Conservation (phyloP, 176 grass and related monocot genomes). For the Zoysia pacifica region DNA sequence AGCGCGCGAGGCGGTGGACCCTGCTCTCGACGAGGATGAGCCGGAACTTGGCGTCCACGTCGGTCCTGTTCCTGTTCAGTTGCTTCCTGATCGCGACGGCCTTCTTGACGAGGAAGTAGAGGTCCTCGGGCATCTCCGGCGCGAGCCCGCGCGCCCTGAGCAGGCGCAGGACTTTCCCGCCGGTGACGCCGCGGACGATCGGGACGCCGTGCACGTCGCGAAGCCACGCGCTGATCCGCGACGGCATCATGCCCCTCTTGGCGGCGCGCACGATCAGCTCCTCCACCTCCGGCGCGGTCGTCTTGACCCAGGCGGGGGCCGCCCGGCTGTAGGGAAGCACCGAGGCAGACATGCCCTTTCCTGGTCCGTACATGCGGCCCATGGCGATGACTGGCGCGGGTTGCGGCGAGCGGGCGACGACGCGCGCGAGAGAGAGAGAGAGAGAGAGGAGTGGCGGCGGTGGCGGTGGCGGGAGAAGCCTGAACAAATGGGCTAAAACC, state of each 20-base stretch:
- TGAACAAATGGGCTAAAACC: slow-evolving; percentile 20
- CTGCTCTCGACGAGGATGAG: slow-evolving; percentile 83
- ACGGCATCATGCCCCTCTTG: slow-evolving; percentile 54
- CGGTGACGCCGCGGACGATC: slow-evolving; percentile 56
- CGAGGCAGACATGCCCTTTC: slow-evolving; percentile 83
- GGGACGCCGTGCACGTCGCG: slow-evolving; percentile 37
- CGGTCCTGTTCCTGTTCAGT: slow-evolving; percentile 78
- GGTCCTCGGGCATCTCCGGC: slow-evolving; percentile 71
- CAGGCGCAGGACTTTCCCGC: slow-evolving; percentile 72
- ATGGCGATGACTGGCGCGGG: slow-evolving; percentile 40
- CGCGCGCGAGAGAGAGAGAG: not conserved
- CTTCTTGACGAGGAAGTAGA: slow-evolving; percentile 92
- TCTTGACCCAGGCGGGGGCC: slow-evolving; percentile 63
- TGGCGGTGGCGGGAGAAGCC: slow-evolving; percentile 36
- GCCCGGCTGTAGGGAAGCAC: slow-evolving; percentile 58
- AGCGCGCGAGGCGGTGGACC: slow-evolving; percentile 73
- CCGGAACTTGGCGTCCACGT: slow-evolving; percentile 78
- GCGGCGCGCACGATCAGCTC: slow-evolving; percentile 36
- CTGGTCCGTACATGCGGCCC: slow-evolving; percentile 77
- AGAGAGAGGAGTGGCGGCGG: slow-evolving; percentile 1
- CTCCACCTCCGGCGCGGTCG: slow-evolving; percentile 36
- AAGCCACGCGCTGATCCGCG: slow-evolving; percentile 41
- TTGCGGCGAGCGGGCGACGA: not conserved
- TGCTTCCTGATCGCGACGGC: slow-evolving; percentile 87
- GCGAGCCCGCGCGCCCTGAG: slow-evolving; percentile 68